A percentile compares a stretch with the other conserved stretches of the same genome.
phyloP scores from a whole-genome alignment of 2,329 filamentous ascomycete species.

The Neophaeococcomyces aloes region DNA sequence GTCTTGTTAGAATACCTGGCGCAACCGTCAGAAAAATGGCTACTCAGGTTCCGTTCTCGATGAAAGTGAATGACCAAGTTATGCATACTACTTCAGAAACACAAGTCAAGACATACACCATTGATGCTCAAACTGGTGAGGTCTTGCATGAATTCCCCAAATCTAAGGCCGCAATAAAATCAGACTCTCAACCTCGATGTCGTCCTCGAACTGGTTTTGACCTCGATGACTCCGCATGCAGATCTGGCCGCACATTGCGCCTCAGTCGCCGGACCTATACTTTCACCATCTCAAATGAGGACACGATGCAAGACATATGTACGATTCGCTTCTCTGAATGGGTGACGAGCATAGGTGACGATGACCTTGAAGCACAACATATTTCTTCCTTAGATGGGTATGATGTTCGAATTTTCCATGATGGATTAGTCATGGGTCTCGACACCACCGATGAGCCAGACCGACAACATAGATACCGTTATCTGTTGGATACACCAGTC shows the following conservation, averaged over 20 bases:
- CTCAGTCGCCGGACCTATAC: constrained; percentile 83
- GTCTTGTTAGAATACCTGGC: constrained; percentile 35
- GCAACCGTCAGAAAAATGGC: constrained; percentile 63
- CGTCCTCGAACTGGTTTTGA: constrained; percentile 54
- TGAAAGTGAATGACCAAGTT: constrained; percentile 57
- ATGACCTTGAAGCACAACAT: constrained; percentile 78
- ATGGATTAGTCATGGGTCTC: constrained; percentile 73
- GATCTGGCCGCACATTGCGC: constrained; percentile 66
- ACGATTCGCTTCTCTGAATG: constrained; percentile 91
- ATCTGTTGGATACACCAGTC: constrained; percentile 65
- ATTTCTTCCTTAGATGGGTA: constrained; percentile 68
- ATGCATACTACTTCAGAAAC: constrained; percentile 88
- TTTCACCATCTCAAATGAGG: constrained; percentile 67
- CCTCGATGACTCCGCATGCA: constrained; percentile 59
- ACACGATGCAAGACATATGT: constrained; percentile 65
- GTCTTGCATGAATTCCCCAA: constrained; percentile 50
- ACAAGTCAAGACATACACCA: constrained; percentile 75
- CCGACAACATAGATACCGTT: constrained; percentile 43
- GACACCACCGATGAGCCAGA: constrained; percentile 50
- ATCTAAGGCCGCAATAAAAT: constrained; percentile 13
- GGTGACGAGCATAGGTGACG: constrained; percentile 83
- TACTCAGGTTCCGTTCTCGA: constrained; percentile 56
- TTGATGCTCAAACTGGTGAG: constrained; percentile 75
- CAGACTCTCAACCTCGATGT: constrained; percentile 58
- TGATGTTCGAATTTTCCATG: constrained; percentile 78